Evolutionary conservation across 163 green algal genomes (phyloP), one percentile per base, ranked within the genome.

Genomic region (Picocystis sp.): DNA sequence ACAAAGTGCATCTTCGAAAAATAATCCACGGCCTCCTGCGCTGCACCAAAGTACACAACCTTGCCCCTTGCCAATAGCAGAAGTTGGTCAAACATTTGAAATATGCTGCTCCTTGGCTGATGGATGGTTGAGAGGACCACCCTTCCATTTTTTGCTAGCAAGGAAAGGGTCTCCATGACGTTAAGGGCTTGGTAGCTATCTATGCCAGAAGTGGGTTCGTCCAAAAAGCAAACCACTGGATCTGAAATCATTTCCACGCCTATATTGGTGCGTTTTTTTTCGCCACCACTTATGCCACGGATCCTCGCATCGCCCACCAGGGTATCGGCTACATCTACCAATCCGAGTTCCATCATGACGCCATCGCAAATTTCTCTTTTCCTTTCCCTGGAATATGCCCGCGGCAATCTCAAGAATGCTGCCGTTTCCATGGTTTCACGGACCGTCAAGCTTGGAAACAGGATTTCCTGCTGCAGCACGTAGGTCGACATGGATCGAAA

Each of bases 181-280:
- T 54, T 54, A 11, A 35, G 47, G 47, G 34, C 25, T 13, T 45
- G 25, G 13, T 54, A 54, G 15, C 47, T 35, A 17, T 48, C 51
- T 10, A 48, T 21, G 51, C 51, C 50, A 65, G 44, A 45, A 59
- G 22, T 10, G 41, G 17, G 58, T 65, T 53, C 41, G 58, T 25
- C 50, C 22, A 64, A 15, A 22, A 73, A 60, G 24, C 68, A 60
- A 45, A 73, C 22, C 23, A 15, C 44, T 13, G 60, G 61, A 11
- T 65, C 43, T 19, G 34, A 21, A 19, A 73, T 22, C 23, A 73
- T 52, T 50, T 76, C 68, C 3, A 76, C 46, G 1, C 56, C 68
- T 33, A 76, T 69, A 52, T 57, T 74, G 8, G 59, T 50, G 19
- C 68, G 47, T 55, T 76, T 76, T 22, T 68, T 48, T 50, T 76